Conservation (phyloP, 805 yeast genomes). For the Danielia reshetovae region DNA sequence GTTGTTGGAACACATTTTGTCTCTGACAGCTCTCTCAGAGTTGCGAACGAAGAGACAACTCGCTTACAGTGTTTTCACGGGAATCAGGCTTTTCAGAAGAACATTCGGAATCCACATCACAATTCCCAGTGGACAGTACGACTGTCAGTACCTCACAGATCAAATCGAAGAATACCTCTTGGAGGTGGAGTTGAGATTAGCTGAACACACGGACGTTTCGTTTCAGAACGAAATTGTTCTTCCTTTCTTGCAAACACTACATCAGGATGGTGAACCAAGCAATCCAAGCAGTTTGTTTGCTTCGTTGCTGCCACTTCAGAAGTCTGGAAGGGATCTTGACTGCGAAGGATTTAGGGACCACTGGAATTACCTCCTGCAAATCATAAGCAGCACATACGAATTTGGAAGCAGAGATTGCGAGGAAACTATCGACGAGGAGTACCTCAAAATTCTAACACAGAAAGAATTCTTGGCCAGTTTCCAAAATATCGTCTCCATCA, state of each 20-base stretch:
- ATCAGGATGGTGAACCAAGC: slow-evolving; percentile 1
- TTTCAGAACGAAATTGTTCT: slow-evolving; percentile 33
- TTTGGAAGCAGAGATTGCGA: slow-evolving; percentile 32
- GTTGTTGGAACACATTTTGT: slow-evolving; percentile 45
- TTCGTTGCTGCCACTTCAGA: slow-evolving; percentile 21
- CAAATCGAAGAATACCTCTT: slow-evolving; percentile 47
- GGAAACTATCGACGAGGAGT: slow-evolving; percentile 28
- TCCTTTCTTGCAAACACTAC: slow-evolving; percentile 29
- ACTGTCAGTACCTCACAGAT: slow-evolving; percentile 37
- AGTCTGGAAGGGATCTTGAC: slow-evolving; percentile 21
- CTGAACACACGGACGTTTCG: slow-evolving; percentile 24
- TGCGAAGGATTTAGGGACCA: slow-evolving; percentile 35
- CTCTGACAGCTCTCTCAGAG: slow-evolving; percentile 40
- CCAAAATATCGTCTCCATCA: slow-evolving; percentile 28
- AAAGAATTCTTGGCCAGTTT: slow-evolving; percentile 34
- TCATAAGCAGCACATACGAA: slow-evolving; percentile 39
- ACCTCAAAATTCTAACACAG: slow-evolving; percentile 29
- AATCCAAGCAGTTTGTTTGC: slow-evolving; percentile 24
- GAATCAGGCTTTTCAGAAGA: slow-evolving; percentile 46
- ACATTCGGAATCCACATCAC: slow-evolving; percentile 58
- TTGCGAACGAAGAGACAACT: slow-evolving; percentile 54
- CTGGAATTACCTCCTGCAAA: slow-evolving; percentile 46
- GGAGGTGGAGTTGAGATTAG: slow-evolving; percentile 35
- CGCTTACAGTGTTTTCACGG: slow-evolving; percentile 62
- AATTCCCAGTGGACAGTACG: slow-evolving; percentile 47